Base-by-base conservation (phyloP, 805 yeast genomes). In the Suhomyces vadensis region DNA sequence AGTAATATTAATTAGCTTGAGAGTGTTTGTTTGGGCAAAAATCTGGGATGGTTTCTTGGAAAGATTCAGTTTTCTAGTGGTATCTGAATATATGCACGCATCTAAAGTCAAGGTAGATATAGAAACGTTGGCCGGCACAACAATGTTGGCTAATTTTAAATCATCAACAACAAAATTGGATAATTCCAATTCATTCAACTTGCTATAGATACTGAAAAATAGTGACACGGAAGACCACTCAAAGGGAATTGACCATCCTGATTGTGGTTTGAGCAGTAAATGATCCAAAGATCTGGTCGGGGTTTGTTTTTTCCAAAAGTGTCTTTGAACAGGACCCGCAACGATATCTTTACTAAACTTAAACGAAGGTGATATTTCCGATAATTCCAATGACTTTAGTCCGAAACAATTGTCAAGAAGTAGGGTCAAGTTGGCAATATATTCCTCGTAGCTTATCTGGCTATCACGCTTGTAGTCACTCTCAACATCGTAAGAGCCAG, bases 191-290 rank as follows among this genome's bases (percentile, higher is more conserved):
- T 72, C 73, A 24, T 71, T 63, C 5, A 81, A 69, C 8, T 42
- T 35, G 37, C 58, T 64, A 44, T 56, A 70, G 6, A 68, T 52
- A 11, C 75, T 74, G 45, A 76, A 65, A 14, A 81, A 63, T 50
- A 77, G 62, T 1, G 79, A 56, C 6, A 80, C 51, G 47, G 75
- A 78, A 9, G 72, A 63, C 13, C 52, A 39, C 45, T 76, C 67
- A 49, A 80, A 59, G 3, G 83, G 79, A 11, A 81, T 74, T 25
- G 74, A 72, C 81, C 81, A 75, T 2, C 79, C 80, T 0, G 68
- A 45, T 47, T 76, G 77, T 0, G 79, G 68, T 3, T 69, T 61
- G 2, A 77, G 51, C 3, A 56, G 55, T n/a, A 77, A 53, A n/a
- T 50, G 63, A 2, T 62, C 47, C 5, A 75, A 51, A 2, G 57